Evolutionary conservation across 768 basidiomycete genomes (phyloP), one percentile per base, ranked within the genome.

Genomic region (Auricularia auricula-judae): DNA sequence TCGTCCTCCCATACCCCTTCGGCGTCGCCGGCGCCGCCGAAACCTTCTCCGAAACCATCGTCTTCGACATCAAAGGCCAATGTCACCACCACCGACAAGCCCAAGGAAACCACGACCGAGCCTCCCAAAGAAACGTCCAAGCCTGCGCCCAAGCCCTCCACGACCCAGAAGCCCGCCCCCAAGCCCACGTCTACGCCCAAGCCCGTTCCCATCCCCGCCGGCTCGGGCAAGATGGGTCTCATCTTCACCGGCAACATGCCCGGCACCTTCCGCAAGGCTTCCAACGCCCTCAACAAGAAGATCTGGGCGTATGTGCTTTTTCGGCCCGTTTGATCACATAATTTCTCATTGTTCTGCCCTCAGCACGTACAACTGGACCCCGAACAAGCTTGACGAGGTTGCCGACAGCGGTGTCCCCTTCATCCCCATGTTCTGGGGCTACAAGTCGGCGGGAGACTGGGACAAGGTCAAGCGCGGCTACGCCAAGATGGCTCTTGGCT

Each of bases 361-460:
- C 43, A 44, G 43, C 47, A 59, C 56, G 23, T 59, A 59, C 56
- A 59, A 59, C 56, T 59, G 56, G 56, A 23, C 16, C 34, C 29
- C 56, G 7, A 59, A 59, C 56, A 59, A 59, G 56, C 56, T 35
- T 18, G 56, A 59, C 34, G 56, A 59, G 29, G 56, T 35, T 18
- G 56, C 23, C 34, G 29, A 29, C 29, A 35, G 7, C 34, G 56
- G 56, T 18, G 18, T 59, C 34, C 56, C 56, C 29, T 59, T 59
- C 56, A 59, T 59, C 56, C 56, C 56, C 34, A 59, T 59, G 56
- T 35, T 59, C 56, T 59, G 56, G 56, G 56, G 56, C 12, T 14
- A 29, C 14, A 59, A 59, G 56, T 33, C 56, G 3, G 8, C 18
- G 7, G 56, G 33, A 10, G 56, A 33, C 56, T 59, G 56, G 56